A percentile compares a stretch with the other conserved stretches of the same genome.
These are phyloP conservation scores for Polyporus tsugae DNA, from an alignment of 1,284 basidiomycete species.

Conservation along the genomic window DNA sequence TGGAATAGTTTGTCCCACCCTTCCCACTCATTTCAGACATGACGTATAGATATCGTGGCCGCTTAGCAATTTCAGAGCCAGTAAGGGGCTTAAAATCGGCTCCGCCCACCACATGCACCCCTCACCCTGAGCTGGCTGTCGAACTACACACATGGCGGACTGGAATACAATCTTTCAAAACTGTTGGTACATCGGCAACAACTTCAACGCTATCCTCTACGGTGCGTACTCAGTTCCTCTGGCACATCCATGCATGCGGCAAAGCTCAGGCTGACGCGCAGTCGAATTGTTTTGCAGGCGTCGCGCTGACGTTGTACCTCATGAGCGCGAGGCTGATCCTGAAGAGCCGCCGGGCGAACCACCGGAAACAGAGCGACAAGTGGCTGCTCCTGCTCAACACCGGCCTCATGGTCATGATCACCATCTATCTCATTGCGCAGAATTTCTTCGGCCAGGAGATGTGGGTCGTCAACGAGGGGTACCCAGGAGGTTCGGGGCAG, in stretches of 20 bases:
- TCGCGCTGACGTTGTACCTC: constrained; percentile 31
- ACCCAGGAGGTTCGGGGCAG: constrained; percentile 24
- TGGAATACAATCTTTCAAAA: not conserved
- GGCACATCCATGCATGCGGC: not conserved
- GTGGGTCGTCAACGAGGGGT: constrained; percentile 33
- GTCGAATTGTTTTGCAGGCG: too few relatives aligned
- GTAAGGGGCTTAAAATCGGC: not conserved
- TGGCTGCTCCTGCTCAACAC: constrained; percentile 33
- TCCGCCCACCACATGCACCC: not conserved
- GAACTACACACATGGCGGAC: not conserved
- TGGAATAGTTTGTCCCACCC: not conserved
- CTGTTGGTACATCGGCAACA: constrained; percentile 4
- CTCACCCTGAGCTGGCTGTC: not conserved
- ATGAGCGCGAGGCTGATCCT: constrained; percentile 25
- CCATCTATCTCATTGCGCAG: constrained; percentile 30
- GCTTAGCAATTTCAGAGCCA: not conserved
- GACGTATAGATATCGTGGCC: not conserved
- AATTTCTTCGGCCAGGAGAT: constrained; percentile 34
- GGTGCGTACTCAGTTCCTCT: not conserved
- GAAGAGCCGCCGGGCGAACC: not conserved
- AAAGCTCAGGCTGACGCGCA: not conserved
- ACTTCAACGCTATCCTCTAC: constrained; percentile 12
- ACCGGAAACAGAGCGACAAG: not conserved
- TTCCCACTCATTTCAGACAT: not conserved
- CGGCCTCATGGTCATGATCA: constrained; percentile 28